A percentile compares a stretch with the other conserved stretches of the same genome.
Evolutionary conservation across 371 early-diverging fungal genomes (phyloP).

Genomic region (Gilbertella persicaria): DNA sequence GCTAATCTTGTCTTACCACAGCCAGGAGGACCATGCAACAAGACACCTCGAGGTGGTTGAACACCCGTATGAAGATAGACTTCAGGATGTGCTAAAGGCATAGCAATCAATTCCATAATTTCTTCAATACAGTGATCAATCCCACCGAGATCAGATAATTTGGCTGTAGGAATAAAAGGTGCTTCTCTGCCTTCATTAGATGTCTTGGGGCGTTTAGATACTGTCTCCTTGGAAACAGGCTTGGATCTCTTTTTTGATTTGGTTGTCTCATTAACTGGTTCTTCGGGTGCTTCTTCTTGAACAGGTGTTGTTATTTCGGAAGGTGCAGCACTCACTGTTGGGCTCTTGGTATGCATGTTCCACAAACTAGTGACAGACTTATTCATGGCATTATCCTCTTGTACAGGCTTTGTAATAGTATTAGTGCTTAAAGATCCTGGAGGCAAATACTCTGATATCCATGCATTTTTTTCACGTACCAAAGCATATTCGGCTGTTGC

Average conservation of each 20-base stretch:
- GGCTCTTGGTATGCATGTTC: conserved; percentile 49
- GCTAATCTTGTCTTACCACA: conserved; percentile 99
- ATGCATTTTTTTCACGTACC: conserved; percentile 35
- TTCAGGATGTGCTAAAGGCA: conserved; percentile 97
- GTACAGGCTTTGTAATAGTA: conserved; percentile 34
- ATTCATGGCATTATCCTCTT: conserved; percentile 75
- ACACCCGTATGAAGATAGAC: conserved; percentile 95
- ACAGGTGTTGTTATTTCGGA: conserved; percentile 7
- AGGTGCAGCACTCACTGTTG: not conserved
- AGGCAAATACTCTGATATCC: conserved; percentile 27
- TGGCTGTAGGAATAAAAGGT: conserved; percentile 63
- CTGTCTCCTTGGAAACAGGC: conserved; percentile 13
- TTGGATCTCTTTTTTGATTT: conserved; percentile 52
- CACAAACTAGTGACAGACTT: conserved; percentile 71
- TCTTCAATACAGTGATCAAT: conserved; percentile 90
- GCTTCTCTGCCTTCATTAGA: conserved; percentile 36
- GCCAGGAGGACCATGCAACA: conserved; percentile 99
- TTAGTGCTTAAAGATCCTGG: conserved; percentile 15
- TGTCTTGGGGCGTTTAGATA: conserved; percentile 32
- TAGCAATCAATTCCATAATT: conserved; percentile 93
- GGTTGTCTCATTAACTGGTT: not conserved
- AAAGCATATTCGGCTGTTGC: conserved; percentile 44
- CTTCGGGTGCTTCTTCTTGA: not conserved
- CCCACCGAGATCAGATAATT: conserved; percentile 86
- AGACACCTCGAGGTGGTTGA: conserved; percentile 93